A percentile compares a stretch with the other conserved stretches of the same genome.
phyloP scores from a whole-genome alignment of 805 yeast genomes.

The Saccharomycodes ludwigii region DNA sequence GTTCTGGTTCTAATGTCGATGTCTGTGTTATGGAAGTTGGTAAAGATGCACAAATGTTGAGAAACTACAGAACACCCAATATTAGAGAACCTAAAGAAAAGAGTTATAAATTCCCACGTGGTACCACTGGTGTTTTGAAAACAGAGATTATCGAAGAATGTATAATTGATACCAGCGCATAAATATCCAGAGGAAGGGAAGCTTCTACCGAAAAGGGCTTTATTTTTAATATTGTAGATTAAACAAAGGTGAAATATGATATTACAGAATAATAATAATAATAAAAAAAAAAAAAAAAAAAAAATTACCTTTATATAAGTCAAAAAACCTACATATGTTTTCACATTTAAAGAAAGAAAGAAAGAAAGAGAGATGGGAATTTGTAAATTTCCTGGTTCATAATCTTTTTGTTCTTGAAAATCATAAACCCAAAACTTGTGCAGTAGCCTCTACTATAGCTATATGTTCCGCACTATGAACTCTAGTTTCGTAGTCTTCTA shows the following conservation, averaged over 20 bases:
- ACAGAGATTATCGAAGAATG: slow-evolving; percentile 61
- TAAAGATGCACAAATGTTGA: slow-evolving; percentile 68
- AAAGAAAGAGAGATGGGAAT: no score
- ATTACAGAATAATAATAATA: no score
- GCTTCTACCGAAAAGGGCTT: no score
- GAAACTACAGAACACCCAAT: slow-evolving; percentile 89
- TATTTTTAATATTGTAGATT: no score
- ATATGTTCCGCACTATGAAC: slow-evolving; percentile 78
- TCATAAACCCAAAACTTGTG: slow-evolving; percentile 33
- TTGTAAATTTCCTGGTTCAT: not conserved
- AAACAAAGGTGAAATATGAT: no score
- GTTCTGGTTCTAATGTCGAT: slow-evolving; percentile 97
- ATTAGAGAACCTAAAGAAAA: slow-evolving; percentile 70
- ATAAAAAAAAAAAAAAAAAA: no score
- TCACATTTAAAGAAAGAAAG: no score
- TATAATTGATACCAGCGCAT: slow-evolving; percentile 28
- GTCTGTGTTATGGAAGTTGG: slow-evolving; percentile 93
- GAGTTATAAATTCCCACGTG: slow-evolving; percentile 77
- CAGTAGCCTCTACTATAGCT: slow-evolving; percentile 90
- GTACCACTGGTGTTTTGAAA: slow-evolving; percentile 82
- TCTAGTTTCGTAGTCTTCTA: slow-evolving; percentile 69
- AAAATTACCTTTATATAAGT: no score
- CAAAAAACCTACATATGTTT: no score
- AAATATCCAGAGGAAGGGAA: no score
- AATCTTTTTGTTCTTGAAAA: not conserved